Conservation (phyloP, 495 filamentous ascomycete species). For the Hypoxylon trugodes region DNA sequence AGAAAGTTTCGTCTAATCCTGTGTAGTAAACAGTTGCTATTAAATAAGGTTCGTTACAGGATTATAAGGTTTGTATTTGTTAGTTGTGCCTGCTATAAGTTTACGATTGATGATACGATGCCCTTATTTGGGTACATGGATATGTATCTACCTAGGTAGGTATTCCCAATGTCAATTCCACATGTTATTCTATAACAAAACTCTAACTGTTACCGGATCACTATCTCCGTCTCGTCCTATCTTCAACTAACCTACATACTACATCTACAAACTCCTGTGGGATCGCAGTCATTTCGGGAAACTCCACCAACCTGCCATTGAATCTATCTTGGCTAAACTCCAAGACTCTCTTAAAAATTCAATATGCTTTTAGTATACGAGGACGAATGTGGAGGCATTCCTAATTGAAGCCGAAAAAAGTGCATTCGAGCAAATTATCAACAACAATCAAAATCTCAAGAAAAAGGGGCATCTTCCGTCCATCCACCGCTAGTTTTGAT, state of each 20-base stretch:
- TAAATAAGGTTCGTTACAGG: too few species aligned
- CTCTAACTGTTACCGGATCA: constrained; percentile 3
- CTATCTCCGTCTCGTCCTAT: constrained; percentile 7
- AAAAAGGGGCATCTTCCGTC: constrained; percentile 18
- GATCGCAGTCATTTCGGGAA: constrained; percentile 24
- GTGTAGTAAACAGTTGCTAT: background rate
- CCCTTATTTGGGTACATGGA: too few species aligned
- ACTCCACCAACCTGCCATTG: constrained; percentile 15
- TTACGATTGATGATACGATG: too few species aligned
- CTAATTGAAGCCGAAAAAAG: constrained; percentile 2
- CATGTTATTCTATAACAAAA: constrained; percentile 14
- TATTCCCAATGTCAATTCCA: background rate
- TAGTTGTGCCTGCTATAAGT: too few species aligned
- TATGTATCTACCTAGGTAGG: background rate
- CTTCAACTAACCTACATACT: too few species aligned
- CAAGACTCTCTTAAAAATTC: constrained; percentile 1
- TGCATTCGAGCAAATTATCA: constrained; percentile 3
- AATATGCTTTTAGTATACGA: constrained; percentile 19
- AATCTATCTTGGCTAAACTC: constrained; percentile 15
- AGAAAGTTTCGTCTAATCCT: constrained; percentile 13
- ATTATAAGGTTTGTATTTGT: too few species aligned
- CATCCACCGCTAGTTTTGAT: constrained; percentile 37
- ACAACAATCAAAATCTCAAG: constrained; percentile 16
- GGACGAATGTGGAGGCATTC: constrained; percentile 10
- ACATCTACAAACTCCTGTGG: constrained; percentile 9